phyloP scores from a whole-genome alignment of 768 basidiomycete species.

The Rhizopogon roseolus region DNA sequence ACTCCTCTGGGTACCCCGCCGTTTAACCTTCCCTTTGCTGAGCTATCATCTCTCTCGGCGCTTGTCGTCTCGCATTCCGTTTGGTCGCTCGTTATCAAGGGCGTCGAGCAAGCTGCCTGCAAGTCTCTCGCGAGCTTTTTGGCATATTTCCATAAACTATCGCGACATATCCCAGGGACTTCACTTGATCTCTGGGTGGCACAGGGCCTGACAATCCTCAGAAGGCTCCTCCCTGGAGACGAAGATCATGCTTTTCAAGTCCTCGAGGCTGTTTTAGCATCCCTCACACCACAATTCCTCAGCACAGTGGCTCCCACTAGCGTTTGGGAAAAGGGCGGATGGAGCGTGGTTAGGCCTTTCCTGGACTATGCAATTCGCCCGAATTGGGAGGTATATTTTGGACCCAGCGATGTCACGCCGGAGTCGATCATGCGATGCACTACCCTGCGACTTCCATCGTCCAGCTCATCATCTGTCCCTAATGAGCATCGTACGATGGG shows the following conservation, averaged over 20 bases:
- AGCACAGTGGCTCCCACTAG: constrained; percentile 24
- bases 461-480: neutral
- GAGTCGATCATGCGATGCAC: constrained; percentile 52
- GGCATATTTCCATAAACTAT: constrained; percentile 51
- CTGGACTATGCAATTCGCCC: constrained; percentile 44
- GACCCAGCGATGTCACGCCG: constrained; percentile 46
- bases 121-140: constrained; percentile 57
- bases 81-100: constrained; percentile 33
- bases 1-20: constrained; percentile 44
- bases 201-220: constrained; percentile 55
- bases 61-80: constrained; percentile 44
- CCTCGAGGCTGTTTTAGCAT: constrained; percentile 18
- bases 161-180: constrained; percentile 50
- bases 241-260: constrained; percentile 52
- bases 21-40: constrained; percentile 55
- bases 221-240: constrained; percentile 65
- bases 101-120: constrained; percentile 8
- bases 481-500: constrained; percentile 27
- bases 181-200: constrained; percentile 60
- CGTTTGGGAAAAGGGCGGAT: constrained; percentile 49
- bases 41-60: constrained; percentile 50
- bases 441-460: constrained; percentile 42
- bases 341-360: constrained; percentile 48
- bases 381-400: constrained; percentile 35
- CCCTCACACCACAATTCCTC: constrained; percentile 14